Evolutionary conservation across 2,329 filamentous ascomycete genomes (phyloP).

Genomic region (Aspergillus tanneri): DNA sequence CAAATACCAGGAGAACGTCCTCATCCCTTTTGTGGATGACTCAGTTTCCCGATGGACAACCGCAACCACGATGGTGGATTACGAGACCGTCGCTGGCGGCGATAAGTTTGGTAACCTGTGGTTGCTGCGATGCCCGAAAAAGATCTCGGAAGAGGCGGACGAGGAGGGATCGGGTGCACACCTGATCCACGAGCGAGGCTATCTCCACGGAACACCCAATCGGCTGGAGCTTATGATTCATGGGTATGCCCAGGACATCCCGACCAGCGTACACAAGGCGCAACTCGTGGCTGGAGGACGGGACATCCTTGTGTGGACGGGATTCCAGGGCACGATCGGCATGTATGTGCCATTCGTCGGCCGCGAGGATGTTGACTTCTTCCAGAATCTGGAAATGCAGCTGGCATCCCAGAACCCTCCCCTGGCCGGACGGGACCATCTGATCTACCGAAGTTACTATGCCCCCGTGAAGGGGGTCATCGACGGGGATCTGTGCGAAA

Average conservation of each 20-base stretch:
- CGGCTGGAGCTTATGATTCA: conserved; percentile 82
- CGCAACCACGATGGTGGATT: conserved; percentile 90
- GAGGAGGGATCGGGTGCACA: conserved; percentile 89
- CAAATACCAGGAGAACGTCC: conserved; percentile 84
- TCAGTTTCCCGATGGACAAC: conserved; percentile 87
- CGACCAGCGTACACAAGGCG: conserved; percentile 84
- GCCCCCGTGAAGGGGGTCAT: conserved; percentile 95
- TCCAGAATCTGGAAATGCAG: conserved; percentile 88
- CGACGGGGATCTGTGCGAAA: conserved; percentile 93
- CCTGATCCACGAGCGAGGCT: conserved; percentile 84
- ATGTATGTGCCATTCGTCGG: conserved; percentile 88
- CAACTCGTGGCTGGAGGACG: conserved; percentile 87
- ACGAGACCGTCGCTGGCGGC: conserved; percentile 89
- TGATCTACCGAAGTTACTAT: conserved; percentile 95
- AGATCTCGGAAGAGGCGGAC: conserved; percentile 84
- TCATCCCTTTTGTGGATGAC: conserved; percentile 93
- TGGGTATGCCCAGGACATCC: conserved; percentile 88
- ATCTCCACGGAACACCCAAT: conserved; percentile 85
- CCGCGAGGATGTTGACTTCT: conserved; percentile 95
- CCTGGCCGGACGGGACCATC: conserved; percentile 85
- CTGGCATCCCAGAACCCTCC: conserved; percentile 83
- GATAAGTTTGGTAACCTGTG: conserved; percentile 98
- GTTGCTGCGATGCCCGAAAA: conserved; percentile 82
- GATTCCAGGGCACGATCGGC: conserved; percentile 89
- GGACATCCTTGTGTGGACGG: conserved; percentile 89